Conservation (phyloP, 306 rosid genomes). For the Sicyos edulis region DNA sequence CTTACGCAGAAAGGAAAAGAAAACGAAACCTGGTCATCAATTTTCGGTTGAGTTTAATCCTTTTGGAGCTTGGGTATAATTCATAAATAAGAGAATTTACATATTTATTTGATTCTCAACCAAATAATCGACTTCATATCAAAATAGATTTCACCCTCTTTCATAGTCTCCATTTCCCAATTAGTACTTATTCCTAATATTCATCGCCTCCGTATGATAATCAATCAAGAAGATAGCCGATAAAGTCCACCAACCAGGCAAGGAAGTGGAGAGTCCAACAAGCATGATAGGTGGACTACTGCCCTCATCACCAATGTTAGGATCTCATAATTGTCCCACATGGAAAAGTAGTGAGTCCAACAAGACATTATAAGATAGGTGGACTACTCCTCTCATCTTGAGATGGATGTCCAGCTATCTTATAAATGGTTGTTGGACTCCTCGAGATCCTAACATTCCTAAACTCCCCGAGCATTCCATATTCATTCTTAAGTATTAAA, state of each 20-base stretch:
- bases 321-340: no score
- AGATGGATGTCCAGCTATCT: no score
- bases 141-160: not conserved
- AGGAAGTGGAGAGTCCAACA: no score
- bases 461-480: not conserved
- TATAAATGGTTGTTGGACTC: no score
- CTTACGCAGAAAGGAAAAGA: not conserved
- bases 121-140: not conserved
- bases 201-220: not conserved
- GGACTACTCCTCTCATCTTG: no score
- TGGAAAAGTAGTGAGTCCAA: no score
- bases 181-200: not conserved
- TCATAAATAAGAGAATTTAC: not conserved
- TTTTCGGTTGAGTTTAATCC: not conserved
- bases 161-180: not conserved
- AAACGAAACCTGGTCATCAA: not conserved
- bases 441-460: no score
- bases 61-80: not conserved
- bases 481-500: not conserved
- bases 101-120: not conserved
- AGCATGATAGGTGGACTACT: no score
- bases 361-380: no score
- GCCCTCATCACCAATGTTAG: no score
- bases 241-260: not conserved
- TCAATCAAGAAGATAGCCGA: not conserved